Base-by-base conservation (phyloP, 1,284 basidiomycete species). In the Erythrobasidium hasegawianum region DNA sequence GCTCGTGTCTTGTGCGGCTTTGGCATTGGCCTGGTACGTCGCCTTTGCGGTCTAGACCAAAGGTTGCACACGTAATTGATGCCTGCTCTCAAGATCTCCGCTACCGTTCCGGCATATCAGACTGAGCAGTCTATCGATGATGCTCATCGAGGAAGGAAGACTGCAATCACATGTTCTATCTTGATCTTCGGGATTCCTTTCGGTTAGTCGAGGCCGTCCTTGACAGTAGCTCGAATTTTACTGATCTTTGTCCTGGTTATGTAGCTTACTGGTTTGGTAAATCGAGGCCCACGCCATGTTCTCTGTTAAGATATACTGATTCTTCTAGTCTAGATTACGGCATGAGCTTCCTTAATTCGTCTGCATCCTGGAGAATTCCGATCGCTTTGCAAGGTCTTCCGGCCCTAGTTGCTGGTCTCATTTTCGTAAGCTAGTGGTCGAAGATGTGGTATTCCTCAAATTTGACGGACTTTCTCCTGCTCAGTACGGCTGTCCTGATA, bases 21-120 rank as follows among this genome's bases (percentile, higher is more conserved):
- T 49, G 64, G 64, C 24, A 66, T 66, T 43, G 64, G 64, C 3
- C 59, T 66, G 22, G 64, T 66, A 39, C 47, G 64, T 57, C 16
- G 40, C 29, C n/a, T n/a, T n/a, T n/a, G n/a, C n/a, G n/a, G n/a
- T n/a, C n/a, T n/a, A n/a, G n/a, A n/a, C n/a, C n/a, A n/a, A n/a
- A n/a, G n/a, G n/a, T n/a, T n/a, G n/a, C n/a, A n/a, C n/a, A n/a
- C n/a, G n/a, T n/a, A n/a, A n/a, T n/a, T n/a, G n/a, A n/a, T n/a
- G n/a, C n/a, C 18, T 39, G 4, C 55, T 16, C 18, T 33, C 10
- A 18, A 66, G 64, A 66, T 66, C 43, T 66, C 64, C n/a, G 53
- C 64, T 1, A 66, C 64, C 2, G 64, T 66, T 27, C 64, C 64
- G 11, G 57, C 49, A 20, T 66, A 66, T 41, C 64, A 66, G 26